Base-by-base conservation (phyloP, 1,284 basidiomycete species). In the Leccinum variabile region DNA sequence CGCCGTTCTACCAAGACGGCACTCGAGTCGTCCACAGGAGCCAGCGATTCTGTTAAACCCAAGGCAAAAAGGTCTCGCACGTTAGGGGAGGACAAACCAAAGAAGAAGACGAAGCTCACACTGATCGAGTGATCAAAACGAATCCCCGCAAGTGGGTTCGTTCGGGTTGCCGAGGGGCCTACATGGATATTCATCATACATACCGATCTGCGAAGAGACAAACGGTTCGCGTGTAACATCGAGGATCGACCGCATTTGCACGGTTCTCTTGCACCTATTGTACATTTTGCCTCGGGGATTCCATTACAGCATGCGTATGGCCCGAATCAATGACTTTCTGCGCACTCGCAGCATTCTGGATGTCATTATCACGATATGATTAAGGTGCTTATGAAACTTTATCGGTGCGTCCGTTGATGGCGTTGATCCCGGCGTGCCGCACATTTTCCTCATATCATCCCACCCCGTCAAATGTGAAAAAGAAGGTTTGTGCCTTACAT, bases 351-450 rank as follows among this genome's bases (percentile, higher is more conserved):
- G 60, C 59, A 60, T 66, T 54, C 37, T 64, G 57, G 58, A 63
- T 72, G 65, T 70, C 63, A 69, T 72, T 63, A 58, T 62, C 62
- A 62, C 25, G 63, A 64, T 68, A 70, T 62, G 61, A 68, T 65
- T 52, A 66, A 66, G 62, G 56, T 61, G 63, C 59, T 65, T 74
- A 74, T 74, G 70, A 72, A 74, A 74, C 70, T 61, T 65, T 70
- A 73, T 66, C 66, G 65, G 62, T 46, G 37, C 33, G 61, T 61
- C 64, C 50, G 49, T 69, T 72, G 72, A 74, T 74, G 66, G 68
- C 59, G 68, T 72, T 71, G 66, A 74, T 74, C 59, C 63, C 66
- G 63, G 65, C 54, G 56, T 70, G 68, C 71, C 66, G 54, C 63
- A 32, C 64, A 62, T 61, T 65, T 60, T 58, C 46, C 46, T 49